These are phyloP conservation scores for Rubia tinctorum DNA, from an alignment of 305 asterid species.

Conservation along the genomic window DNA sequence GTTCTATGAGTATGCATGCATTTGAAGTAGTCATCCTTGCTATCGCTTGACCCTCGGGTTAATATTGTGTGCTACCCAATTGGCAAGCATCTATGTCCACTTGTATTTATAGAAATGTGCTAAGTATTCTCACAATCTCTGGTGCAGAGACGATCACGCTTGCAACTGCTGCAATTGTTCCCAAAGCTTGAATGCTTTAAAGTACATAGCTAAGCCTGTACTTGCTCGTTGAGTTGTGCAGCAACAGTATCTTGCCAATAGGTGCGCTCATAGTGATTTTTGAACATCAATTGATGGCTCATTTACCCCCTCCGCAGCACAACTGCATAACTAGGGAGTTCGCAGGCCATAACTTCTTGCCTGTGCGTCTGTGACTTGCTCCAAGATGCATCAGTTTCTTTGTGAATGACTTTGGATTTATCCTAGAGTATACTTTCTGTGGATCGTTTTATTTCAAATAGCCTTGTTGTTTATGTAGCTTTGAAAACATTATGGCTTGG, in stretches of 20 bases:
- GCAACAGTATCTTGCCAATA: neutral
- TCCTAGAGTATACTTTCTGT: neutral
- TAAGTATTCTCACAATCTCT: neutral
- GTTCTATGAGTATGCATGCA: neutral
- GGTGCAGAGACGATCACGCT: slow-evolving; percentile 65
- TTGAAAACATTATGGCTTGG: neutral
- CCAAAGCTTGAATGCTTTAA: slow-evolving; percentile 76
- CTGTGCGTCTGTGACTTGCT: neutral
- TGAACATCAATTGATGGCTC: neutral
- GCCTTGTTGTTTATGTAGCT: neutral
- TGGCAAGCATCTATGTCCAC: neutral
- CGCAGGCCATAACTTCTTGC: neutral
- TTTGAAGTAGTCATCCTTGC: neutral
- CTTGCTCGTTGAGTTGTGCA: neutral
- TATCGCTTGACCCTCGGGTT: neutral
- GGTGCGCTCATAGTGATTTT: neutral
- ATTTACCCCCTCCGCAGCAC: neutral
- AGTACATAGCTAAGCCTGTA: slow-evolving; percentile 64
- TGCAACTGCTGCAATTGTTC: slow-evolving; percentile 65
- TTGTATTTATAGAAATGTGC: neutral
- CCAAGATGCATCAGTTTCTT: neutral
- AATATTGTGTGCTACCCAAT: neutral
- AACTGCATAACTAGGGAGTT: neutral
- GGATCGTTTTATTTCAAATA: neutral
- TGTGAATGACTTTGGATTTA: neutral